Percentiles rank a stretch among this genome's conserved stretches.
These are phyloP conservation scores for Solanum medicagineum DNA, from an alignment of 257 asterid genomes.

Conservation along the genomic window DNA sequence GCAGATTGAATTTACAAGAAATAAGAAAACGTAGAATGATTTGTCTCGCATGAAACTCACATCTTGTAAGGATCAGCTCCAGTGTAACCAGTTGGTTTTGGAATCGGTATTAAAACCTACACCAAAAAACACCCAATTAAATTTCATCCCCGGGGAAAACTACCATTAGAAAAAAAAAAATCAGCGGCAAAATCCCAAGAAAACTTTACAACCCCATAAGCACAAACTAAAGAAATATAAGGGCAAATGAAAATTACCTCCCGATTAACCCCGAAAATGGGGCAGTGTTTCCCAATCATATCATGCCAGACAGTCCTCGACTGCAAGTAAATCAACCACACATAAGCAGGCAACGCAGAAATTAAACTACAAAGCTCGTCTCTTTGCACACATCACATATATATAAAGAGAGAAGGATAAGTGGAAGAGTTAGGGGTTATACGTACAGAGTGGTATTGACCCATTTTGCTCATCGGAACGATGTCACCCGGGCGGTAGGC, in stretches of 20 bases:
- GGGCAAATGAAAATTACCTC: constrained; percentile 40
- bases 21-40: not conserved
- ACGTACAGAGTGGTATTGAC: constrained; percentile 78
- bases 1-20: not conserved
- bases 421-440: not conserved
- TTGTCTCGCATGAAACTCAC: constrained; percentile 28
- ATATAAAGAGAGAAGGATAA: not conserved
- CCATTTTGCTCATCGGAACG: constrained; percentile 88
- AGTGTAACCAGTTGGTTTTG: constrained; percentile 81
- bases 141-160: not conserved
- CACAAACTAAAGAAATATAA: not conserved
- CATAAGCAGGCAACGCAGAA: not conserved
- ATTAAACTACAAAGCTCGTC: not conserved
- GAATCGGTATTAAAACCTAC: constrained; percentile 80
- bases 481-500: constrained; percentile 88
- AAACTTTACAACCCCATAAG: not conserved
- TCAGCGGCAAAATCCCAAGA: not conserved
- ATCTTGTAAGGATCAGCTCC: constrained; percentile 95
- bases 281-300: constrained; percentile 92
- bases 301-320: constrained; percentile 91
- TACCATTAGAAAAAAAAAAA: not conserved
- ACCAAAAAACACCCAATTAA: not conserved
- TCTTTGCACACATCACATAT: not conserved
- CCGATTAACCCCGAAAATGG: constrained; percentile 83
- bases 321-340: constrained; percentile 21